A percentile compares a stretch with the other conserved stretches of the same genome.
Conservation (phyloP, 1,284 basidiomycete genomes). For the Fomitopsis schrenkii region DNA sequence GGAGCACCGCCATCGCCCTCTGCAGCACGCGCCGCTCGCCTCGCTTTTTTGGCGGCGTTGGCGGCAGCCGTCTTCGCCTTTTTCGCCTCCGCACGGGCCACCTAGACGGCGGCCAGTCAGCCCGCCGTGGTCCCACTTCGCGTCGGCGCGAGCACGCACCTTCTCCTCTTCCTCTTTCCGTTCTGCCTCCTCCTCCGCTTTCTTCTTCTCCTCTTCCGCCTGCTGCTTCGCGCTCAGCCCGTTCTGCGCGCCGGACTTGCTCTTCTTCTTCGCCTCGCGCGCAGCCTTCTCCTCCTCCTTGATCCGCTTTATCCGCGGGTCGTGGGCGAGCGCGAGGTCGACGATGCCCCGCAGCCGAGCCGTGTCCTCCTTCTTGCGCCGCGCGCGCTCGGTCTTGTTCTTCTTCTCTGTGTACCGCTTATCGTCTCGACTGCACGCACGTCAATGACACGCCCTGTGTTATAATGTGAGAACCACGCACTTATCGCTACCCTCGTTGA, state of each 20-base stretch:
- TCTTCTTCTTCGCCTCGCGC: slow-evolving; percentile 89
- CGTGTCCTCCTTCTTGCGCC: slow-evolving; percentile 98
- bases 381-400: slow-evolving; percentile 95
- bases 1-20: slow-evolving; percentile 14
- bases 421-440: slow-evolving; percentile 80
- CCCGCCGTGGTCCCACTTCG: slow-evolving; percentile 4
- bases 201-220: slow-evolving; percentile 72
- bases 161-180: slow-evolving; percentile 63
- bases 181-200: slow-evolving; percentile 66
- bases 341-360: slow-evolving; percentile 86
- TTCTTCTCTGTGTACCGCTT: slow-evolving; percentile 99
- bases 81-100: slow-evolving; percentile 75
- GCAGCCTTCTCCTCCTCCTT: slow-evolving; percentile 96
- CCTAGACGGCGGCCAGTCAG: slow-evolving; percentile 28
- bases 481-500: slow-evolving; percentile 96
- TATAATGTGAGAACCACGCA: slow-evolving; percentile 30
- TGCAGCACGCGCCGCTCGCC: slow-evolving; percentile 48
- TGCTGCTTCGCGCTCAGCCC: slow-evolving; percentile 55
- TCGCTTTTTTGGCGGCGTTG: slow-evolving; percentile 95
- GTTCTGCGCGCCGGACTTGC: slow-evolving; percentile 37
- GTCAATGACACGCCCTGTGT: slow-evolving; percentile 4
- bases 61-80: slow-evolving; percentile 82
- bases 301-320: slow-evolving; percentile 97
- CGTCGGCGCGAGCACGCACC: slow-evolving; percentile 29
- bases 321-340: slow-evolving; percentile 80